These are phyloP conservation scores for Ogataea degrootiae DNA, from an alignment of 805 yeast genomes.

Conservation along the genomic window DNA sequence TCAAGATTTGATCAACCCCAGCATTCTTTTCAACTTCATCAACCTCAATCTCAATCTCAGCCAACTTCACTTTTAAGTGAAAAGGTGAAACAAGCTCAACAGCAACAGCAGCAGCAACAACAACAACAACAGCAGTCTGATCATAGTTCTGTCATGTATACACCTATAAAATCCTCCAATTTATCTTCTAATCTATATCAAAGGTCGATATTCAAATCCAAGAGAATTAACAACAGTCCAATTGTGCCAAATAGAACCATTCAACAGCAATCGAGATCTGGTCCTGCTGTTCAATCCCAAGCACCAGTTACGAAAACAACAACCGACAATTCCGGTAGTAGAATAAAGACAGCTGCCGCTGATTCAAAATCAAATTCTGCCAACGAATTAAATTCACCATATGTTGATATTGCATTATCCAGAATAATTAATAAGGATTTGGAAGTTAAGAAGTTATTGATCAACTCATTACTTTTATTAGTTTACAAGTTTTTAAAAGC, in stretches of 20 bases:
- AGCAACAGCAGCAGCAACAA: constrained; percentile 1
- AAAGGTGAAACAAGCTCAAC: constrained; percentile 1
- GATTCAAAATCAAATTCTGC: not conserved
- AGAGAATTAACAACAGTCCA: constrained; percentile 9
- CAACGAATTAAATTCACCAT: constrained; percentile 30
- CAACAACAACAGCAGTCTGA: not conserved
- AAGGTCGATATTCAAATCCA: constrained; percentile 21
- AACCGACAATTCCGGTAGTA: not conserved
- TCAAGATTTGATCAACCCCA: not conserved
- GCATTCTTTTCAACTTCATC: not conserved
- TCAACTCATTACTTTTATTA: constrained; percentile 26
- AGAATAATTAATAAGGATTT: constrained; percentile 40
- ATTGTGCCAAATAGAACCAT: constrained; percentile 4
- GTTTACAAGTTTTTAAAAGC: constrained; percentile 23
- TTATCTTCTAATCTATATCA: constrained; percentile 14
- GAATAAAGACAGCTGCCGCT: constrained; percentile 8
- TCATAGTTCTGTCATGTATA: not conserved
- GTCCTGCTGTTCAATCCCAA: too few species aligned
- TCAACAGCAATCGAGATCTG: too few species aligned
- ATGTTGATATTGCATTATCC: constrained; percentile 38
- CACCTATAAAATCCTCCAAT: not conserved
- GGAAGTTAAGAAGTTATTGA: constrained; percentile 31
- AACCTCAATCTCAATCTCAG: not conserved
- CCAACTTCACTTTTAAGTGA: not conserved
- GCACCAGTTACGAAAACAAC: not conserved